These are phyloP conservation scores for Flueggea neowawraea DNA, from an alignment of 441 rosid species.

Conservation along the genomic window DNA sequence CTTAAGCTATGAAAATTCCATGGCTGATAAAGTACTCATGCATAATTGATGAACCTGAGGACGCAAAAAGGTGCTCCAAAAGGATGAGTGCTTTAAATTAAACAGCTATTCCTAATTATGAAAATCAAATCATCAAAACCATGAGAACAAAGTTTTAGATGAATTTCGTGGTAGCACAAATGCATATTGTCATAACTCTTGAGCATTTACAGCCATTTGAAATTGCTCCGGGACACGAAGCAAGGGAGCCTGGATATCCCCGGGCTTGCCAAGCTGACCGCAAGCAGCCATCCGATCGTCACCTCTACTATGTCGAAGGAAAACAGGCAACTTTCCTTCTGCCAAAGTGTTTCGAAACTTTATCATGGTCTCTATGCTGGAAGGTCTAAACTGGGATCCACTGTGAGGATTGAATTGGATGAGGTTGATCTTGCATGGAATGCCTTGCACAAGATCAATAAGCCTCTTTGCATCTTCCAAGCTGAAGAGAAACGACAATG, in stretches of 20 bases:
- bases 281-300: constrained; percentile 98
- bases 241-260: constrained; percentile 55
- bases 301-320: constrained; percentile 71
- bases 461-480: constrained; percentile 85
- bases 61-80: too few species aligned
- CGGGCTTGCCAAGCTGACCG: constrained; percentile 90
- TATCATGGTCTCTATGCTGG: constrained; percentile 64
- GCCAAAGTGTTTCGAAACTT: constrained; percentile 74
- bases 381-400: constrained; percentile 75
- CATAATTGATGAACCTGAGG: too few species aligned
- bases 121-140: too few species aligned
- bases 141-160: too few species aligned
- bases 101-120: too few species aligned
- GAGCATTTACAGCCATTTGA: constrained; percentile 42
- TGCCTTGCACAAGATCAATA: constrained; percentile 70
- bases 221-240: constrained; percentile 78
- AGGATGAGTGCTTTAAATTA: too few species aligned
- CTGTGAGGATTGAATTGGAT: constrained; percentile 81
- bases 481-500: constrained; percentile 36
- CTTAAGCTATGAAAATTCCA: too few species aligned
- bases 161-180: too few species aligned
- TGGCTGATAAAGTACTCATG: too few species aligned
- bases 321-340: constrained; percentile 57
- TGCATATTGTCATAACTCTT: not conserved
- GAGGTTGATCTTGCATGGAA: constrained; percentile 96